Evolutionary conservation across 2,329 filamentous ascomycete genomes (phyloP).

Genomic region (Ophiostoma quercus): DNA sequence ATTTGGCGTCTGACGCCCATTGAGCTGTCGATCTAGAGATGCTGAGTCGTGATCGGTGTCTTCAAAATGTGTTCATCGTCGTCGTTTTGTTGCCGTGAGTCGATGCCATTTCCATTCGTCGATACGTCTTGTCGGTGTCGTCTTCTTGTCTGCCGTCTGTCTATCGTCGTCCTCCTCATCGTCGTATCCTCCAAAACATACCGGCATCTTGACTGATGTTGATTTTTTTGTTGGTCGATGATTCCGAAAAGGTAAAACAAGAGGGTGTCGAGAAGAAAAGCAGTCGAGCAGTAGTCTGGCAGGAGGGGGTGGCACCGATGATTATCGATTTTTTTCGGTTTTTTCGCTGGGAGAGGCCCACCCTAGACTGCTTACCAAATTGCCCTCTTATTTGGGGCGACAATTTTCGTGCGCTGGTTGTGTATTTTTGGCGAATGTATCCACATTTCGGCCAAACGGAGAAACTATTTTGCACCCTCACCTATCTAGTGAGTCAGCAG

Average conservation of each 20-base stretch:
- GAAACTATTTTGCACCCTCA: conserved; percentile 18
- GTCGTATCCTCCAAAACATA: conserved; percentile 30
- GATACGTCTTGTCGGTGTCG: no score
- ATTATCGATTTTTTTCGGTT: conserved; percentile 23
- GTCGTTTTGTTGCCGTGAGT: no score
- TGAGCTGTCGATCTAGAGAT: no score
- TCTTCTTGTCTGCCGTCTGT: not conserved
- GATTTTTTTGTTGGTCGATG: conserved; percentile 30
- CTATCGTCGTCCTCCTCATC: not conserved
- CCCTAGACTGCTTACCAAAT: conserved; percentile 13
- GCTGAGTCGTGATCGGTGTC: no score
- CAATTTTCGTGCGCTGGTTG: conserved; percentile 25
- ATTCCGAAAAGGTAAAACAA: conserved; percentile 29
- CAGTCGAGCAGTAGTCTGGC: conserved; percentile 22
- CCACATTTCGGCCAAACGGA: conserved; percentile 15
- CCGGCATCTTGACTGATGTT: conserved; percentile 39
- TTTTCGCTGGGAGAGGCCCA: not conserved
- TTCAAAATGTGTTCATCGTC: no score
- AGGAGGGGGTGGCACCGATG: conserved; percentile 20
- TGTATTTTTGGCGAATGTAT: conserved; percentile 4
- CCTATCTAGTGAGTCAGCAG: not conserved
- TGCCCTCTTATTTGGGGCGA: conserved; percentile 2
- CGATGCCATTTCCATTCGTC: no score
- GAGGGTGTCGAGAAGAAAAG: conserved; percentile 27
- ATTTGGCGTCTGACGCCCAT: no score